A percentile compares a stretch with the other conserved stretches of the same genome.
These are phyloP conservation scores for Hondaea fermentalgiana DNA, from an alignment of 108 stramenopile genomes.

Conservation along the genomic window DNA sequence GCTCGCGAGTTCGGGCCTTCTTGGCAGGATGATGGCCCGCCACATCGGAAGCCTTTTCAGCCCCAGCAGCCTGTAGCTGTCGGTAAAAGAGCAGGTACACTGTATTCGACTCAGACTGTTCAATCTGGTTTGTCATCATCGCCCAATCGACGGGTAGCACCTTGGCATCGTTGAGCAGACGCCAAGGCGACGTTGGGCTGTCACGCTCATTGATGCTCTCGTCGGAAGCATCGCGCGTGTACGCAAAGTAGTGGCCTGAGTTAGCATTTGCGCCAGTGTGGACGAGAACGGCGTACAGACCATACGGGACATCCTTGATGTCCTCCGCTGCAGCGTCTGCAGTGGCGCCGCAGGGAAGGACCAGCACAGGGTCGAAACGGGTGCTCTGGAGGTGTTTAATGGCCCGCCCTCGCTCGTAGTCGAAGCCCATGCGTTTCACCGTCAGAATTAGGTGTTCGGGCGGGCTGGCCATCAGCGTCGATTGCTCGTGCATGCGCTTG, in stretches of 20 bases:
- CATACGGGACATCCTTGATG: not conserved
- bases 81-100: conserved; percentile 1
- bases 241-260: not conserved
- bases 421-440: conserved; percentile 9
- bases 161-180: not conserved
- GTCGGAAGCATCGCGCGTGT: not conserved
- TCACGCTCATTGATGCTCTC: not conserved
- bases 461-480: not conserved
- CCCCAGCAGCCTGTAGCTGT: not conserved
- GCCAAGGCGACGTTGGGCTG: not conserved
- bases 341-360: not conserved
- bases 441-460: not conserved
- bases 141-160: not conserved
- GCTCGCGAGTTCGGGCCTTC: not conserved
- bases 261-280: conserved; percentile 16
- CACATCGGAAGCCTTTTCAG: not conserved
- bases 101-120: not conserved
- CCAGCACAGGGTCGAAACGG: not conserved
- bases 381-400: not conserved
- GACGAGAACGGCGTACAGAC: conserved; percentile 1
- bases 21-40: not conserved
- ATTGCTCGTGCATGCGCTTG: not conserved
- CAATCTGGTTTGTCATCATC: not conserved
- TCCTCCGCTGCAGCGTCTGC: not conserved
- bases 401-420: not conserved